Base-by-base conservation (phyloP, 108 stramenopile genomes). In the Schizochytrium sp. region DNA sequence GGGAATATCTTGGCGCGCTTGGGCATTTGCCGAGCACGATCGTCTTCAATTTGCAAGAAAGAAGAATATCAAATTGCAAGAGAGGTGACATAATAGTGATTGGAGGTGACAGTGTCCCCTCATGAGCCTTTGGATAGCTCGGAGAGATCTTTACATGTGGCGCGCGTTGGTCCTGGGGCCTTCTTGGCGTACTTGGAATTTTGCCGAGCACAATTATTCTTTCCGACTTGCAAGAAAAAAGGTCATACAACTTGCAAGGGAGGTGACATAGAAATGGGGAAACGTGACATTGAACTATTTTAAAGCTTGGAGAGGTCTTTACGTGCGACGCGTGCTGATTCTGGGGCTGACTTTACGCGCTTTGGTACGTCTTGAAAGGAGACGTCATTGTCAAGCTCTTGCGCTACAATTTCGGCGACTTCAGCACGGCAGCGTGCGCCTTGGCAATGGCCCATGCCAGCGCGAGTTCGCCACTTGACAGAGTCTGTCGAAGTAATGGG, bases 391-490 rank as follows among this genome's bases (percentile, higher is more conserved):
- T 55, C 28, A 23, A 83, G 51, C 23, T 83, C 51, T 34, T 47
- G 6, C 43, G 76, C 76, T 2, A 83, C 28, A 28, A 83, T 83
- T 23, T 83, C 76, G 12, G 76, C 76, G 25, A 83, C 76, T 45
- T 53, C 76, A 4, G 76, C 44, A 12, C 76, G 76, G 4, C 76
- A 83, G 19, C 76, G 45, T 23, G 76, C 76, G 25, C 76, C 76
- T 34, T 83, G 76, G 51, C 76, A 83, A 18, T 83, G 48, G 76
- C 76, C 76, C 76, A 83, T 83, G 51, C 76, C 76, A 34, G 76
- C 76, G 51, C 76, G 76, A 6, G 76, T 83, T 6, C 76, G 45
- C 76, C 76, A 83, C 51, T 83, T 83, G 23, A 83, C 76, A 3
- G 76, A 8, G 23, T 83, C 76, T 1, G 76, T 83, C 6, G 76